A percentile compares a stretch with the other conserved stretches of the same genome.
These are phyloP conservation scores for Acacia acuminata DNA, from an alignment of 306 rosid genomes.

Conservation along the genomic window DNA sequence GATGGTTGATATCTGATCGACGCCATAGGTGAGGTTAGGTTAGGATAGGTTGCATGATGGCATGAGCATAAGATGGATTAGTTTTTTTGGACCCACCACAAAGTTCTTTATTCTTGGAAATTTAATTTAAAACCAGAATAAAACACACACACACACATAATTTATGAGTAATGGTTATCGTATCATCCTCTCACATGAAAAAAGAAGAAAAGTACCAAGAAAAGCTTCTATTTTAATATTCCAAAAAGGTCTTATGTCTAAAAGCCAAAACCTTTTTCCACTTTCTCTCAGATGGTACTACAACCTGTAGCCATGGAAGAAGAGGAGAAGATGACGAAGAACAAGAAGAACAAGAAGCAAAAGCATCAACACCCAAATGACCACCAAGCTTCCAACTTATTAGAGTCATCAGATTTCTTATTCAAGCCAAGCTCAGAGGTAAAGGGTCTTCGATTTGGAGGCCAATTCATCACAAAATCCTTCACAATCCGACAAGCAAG, in stretches of 20 bases:
- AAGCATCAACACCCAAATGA: conserved; percentile 31
- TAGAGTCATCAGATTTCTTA: conserved; percentile 69
- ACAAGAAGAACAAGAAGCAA: conserved; percentile 81
- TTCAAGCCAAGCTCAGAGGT: conserved; percentile 85
- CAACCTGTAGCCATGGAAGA: conserved; percentile 47
- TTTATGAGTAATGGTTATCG: not conserved
- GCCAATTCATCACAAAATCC: conserved; percentile 92
- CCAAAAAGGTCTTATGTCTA: not conserved
- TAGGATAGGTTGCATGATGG: not conserved
- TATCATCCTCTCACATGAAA: not conserved
- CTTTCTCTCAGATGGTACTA: not conserved
- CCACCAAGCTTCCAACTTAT: conserved; percentile 55
- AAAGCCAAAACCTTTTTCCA: not conserved
- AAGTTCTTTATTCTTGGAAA: not conserved
- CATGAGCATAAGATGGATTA: not conserved
- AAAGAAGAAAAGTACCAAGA: not conserved
- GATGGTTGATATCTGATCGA: not conserved
- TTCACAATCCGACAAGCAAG: conserved; percentile 84
- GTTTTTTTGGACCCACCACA: not conserved
- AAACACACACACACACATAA: not conserved
- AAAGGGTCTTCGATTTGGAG: conserved; percentile 89
- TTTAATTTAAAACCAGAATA: not conserved
- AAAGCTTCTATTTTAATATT: not conserved
- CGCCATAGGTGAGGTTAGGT: not conserved
- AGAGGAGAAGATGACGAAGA: conserved; percentile 72